Base-by-base conservation (phyloP, 345 rosid genomes). In the Arabidopsis arenosa region DNA sequence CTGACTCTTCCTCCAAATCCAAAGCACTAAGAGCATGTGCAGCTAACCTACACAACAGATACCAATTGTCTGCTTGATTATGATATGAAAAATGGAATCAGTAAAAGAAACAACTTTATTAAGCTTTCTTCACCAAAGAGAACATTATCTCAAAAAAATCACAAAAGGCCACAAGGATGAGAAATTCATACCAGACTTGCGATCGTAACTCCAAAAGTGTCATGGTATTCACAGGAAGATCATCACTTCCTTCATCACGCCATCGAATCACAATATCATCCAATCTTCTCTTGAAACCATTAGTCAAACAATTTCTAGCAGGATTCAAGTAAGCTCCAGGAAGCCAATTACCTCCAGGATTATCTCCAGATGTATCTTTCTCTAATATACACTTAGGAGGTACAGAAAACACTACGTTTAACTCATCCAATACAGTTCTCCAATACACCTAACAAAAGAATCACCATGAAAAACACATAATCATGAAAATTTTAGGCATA, bases 331-430 rank as follows among this genome's bases (percentile, higher is more conserved):
- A 80, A 26, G 96, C 97, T 64, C 97, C 97, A 53, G 93, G 97
- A 80, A 95, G 89, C 99, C 99, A 95, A 75, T 82, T 79, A 35
- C 93, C 99, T 30, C 97, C 96, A 2, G 97, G 97, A 35, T 71
- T 74, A 62, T 80, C 81, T 18, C 72, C 83, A 69, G 67, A 41
- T 33, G 84, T 63, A 71, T 79, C 63, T 65, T 83, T 88, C 3
- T 60, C 73, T 32, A 89, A 72, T 54, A 95, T 84, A 59, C 86
- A 80, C 36, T 83, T 63, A 0, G 99, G 99, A 85, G 91, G 88
- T 9, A 81, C 83, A 0, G 91, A 85, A 74, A 87, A 92, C 60
- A 81, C 70, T 55, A 90, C 61, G 43, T 73, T 55, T 71, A 95
- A 64, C 84, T 90, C 97, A 73, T 88, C 90, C 62, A 95, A 68